Evolutionary conservation across 139 green algal genomes (phyloP).

Genomic region (Mesotaenium endlicherianum): DNA sequence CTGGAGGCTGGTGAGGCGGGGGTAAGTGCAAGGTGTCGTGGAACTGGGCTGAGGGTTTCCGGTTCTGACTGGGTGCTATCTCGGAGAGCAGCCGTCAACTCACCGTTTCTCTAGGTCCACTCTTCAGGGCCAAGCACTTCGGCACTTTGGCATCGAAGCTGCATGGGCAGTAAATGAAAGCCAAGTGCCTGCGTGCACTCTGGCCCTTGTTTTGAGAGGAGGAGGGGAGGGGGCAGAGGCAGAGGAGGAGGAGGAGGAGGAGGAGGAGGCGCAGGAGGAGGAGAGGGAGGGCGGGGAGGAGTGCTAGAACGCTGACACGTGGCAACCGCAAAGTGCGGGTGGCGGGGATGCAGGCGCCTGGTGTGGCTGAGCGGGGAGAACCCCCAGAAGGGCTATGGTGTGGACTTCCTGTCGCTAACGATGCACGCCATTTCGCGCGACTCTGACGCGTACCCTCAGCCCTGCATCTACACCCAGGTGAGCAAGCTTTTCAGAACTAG

Average conservation of each 20-base stretch:
- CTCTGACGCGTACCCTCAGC: slow-evolving; percentile 10
- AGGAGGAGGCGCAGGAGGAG: neutral
- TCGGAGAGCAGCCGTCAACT: neutral
- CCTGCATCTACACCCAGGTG: slow-evolving; percentile 34
- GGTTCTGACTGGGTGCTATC: neutral
- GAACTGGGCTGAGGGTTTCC: neutral
- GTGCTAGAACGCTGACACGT: neutral
- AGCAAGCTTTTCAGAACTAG: neutral
- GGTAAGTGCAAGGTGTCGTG: neutral
- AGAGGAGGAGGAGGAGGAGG: neutral
- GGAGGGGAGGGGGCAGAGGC: neutral
- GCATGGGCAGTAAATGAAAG: neutral
- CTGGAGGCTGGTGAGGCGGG: no score
- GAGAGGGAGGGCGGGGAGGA: no score
- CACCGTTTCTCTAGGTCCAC: no score
- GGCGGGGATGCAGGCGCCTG: neutral
- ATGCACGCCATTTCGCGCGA: slow-evolving; percentile 25
- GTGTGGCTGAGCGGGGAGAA: neutral
- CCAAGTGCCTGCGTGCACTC: neutral
- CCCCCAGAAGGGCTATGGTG: neutral
- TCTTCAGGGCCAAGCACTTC: no score
- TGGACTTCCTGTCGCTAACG: neutral
- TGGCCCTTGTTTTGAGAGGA: neutral
- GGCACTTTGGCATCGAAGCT: slow-evolving; percentile 5
- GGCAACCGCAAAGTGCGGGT: neutral